Base-by-base conservation (phyloP, 2,329 filamentous ascomycete genomes). In the Metarhizium rileyi region DNA sequence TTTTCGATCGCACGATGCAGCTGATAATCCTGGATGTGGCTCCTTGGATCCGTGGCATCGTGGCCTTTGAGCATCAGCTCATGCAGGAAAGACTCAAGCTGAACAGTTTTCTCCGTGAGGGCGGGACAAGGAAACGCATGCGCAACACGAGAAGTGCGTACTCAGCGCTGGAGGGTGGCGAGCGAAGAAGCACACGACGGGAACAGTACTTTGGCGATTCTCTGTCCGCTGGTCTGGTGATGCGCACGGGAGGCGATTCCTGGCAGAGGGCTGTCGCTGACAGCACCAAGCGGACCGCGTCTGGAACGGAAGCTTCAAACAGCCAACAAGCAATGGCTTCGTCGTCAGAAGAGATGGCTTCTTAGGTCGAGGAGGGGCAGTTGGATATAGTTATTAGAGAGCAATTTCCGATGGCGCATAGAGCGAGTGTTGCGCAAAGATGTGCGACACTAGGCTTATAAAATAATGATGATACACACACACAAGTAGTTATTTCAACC, bases 31-130 rank as follows among this genome's bases (percentile, higher is more conserved):
- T 84, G 12, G 93, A 98, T 55, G 73, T 97, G 2, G 90, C 90
- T 0, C 93, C 94, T 0, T 97, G 88, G 63, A 79, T 97, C n/a
- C 86, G 94, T 10, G 76, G 77, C 35, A 97, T 98, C 52, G 82
- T 91, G 2, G 75, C 82, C 0, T 86, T 84, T 61, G 91, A 97
- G 57, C 70, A 81, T 20, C 75, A 74, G 1, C 75, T 93, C 1
- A 84, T 89, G 59, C 72, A 80, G 53, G 80, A 88, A 55, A 78
- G 88, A 10, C 63, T 78, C 7, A 75, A 76, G 18, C 66, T 87
- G 9, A 81, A 80, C 55, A 80, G 73, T 48, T 64, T 89, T 1
- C 66, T 87, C 12, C 80, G 77, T 47, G 77, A 83, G 54, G 78
- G 77, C 5, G 77, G 75, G 14, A 61, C 57, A 45, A 56, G 57